Percentiles rank a stretch among this genome's conserved stretches.
Evolutionary conservation across 345 rosid species (phyloP).

Genomic region (Leavenworthia alabamica): DNA sequence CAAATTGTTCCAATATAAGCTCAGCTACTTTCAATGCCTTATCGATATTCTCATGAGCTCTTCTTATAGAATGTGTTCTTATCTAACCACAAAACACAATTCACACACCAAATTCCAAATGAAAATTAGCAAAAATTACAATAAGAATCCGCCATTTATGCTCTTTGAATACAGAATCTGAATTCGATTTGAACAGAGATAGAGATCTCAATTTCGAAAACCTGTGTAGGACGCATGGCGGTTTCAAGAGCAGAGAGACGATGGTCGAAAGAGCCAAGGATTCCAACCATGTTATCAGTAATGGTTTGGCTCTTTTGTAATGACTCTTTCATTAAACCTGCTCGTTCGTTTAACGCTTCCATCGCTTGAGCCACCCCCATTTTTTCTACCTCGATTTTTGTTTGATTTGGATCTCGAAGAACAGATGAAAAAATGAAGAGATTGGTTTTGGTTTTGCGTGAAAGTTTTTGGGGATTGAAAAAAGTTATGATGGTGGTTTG

Average conservation of each 20-base stretch:
- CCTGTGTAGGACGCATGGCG: constrained; percentile 99
- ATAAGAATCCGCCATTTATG: not conserved
- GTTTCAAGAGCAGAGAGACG: constrained; percentile 98
- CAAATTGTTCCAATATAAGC: constrained; percentile 68
- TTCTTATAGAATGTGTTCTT: constrained; percentile 83
- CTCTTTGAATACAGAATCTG: not conserved
- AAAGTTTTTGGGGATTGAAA: constrained; percentile 1
- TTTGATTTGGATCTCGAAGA: constrained; percentile 19
- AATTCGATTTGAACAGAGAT: not conserved
- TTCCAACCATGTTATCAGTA: constrained; percentile 84
- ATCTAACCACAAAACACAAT: constrained; percentile 40
- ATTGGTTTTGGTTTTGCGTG: not conserved
- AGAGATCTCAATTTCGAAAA: constrained; percentile 4
- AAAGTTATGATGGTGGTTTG: not conserved
- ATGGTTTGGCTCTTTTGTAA: constrained; percentile 79
- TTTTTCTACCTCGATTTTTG: not conserved
- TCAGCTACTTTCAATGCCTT: constrained; percentile 74
- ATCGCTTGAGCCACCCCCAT: constrained; percentile 67
- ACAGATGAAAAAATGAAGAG: not conserved
- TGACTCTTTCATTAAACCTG: constrained; percentile 53
- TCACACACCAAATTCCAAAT: not conserved
- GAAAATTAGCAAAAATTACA: not conserved
- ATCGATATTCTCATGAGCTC: constrained; percentile 87
- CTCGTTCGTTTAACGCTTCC: constrained; percentile 59
- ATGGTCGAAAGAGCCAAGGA: constrained; percentile 92